Evolutionary conservation across 768 basidiomycete species (phyloP).

Genomic region (Mrakia blollopis): DNA sequence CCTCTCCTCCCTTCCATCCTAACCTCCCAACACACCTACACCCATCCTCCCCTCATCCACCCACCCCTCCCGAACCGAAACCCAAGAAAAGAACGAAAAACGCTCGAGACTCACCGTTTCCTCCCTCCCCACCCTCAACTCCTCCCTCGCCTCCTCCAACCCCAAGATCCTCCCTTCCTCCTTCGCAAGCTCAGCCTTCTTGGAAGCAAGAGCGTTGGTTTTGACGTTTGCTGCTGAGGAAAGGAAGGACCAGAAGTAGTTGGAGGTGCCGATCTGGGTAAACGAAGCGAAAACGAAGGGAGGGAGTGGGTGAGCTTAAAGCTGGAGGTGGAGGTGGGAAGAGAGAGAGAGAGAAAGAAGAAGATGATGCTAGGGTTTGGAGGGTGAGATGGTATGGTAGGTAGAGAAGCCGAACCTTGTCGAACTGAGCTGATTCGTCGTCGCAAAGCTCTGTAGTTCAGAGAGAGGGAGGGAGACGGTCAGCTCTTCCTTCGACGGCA

Average conservation of each 20-base stretch:
- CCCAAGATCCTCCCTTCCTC: neutral
- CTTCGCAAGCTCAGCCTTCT: slow-evolving; percentile 11
- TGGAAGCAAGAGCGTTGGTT: neutral
- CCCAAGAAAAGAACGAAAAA: slow-evolving; percentile 4
- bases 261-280: slow-evolving; percentile 61
- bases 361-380: too few species aligned
- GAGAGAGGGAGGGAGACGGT: too few species aligned
- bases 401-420: slow-evolving; percentile 60
- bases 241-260: slow-evolving; percentile 48
- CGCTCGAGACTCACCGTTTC: slow-evolving; percentile 1
- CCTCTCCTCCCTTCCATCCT: too few species aligned
- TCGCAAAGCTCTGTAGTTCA: slow-evolving; percentile 59
- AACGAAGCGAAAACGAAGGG: neutral
- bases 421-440: slow-evolving; percentile 75
- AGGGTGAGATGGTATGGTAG: neutral
- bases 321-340: neutral
- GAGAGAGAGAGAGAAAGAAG: neutral
- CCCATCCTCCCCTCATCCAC: neutral
- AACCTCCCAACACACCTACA: neutral
- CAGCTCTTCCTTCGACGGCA: too few species aligned
- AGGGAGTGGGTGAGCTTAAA: neutral
- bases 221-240: slow-evolving; percentile 9
- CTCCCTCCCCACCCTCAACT: neutral
- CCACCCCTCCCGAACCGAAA: neutral
- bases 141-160: neutral